Evolutionary conservation across 208 protist species (phyloP).

Genomic region (Crithidia brevicula): DNA sequence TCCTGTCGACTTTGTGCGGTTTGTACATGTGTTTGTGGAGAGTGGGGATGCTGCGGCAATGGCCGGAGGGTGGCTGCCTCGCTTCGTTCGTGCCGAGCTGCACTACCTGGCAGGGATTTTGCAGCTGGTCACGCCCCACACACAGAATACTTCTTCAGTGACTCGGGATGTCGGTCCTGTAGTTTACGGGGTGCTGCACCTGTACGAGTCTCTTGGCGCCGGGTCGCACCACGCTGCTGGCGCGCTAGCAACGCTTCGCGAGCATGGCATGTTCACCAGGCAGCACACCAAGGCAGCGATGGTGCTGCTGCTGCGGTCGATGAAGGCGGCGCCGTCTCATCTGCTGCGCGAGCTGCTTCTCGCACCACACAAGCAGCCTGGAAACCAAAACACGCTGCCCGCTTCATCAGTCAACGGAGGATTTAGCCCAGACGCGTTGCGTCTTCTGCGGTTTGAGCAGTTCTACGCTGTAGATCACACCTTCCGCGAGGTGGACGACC

Average conservation of each 20-base stretch:
- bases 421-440: conserved; percentile 26
- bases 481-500: conserved; percentile 53
- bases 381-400: no score
- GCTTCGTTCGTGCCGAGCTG: conserved; percentile 31
- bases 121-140: conserved; percentile 7
- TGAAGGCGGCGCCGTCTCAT: conserved; percentile 26
- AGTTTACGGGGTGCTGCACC: conserved; percentile 23
- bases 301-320: conserved; percentile 41
- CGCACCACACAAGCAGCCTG: not conserved
- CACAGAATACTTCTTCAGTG: not conserved
- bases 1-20: conserved; percentile 12
- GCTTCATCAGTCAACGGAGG: no score
- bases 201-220: conserved; percentile 50
- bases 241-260: conserved; percentile 60
- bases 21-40: conserved; percentile 15
- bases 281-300: conserved; percentile 51
- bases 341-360: conserved; percentile 53
- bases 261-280: conserved; percentile 61
- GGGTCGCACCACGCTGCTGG: conserved; percentile 61
- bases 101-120: conserved; percentile 32
- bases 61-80: conserved; percentile 13
- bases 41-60: conserved; percentile 10
- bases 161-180: not conserved
- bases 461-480: conserved; percentile 55
- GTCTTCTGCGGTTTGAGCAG: conserved; percentile 60